These are phyloP conservation scores for Arabis hirsuta DNA, from an alignment of 345 rosid genomes.

Conservation along the genomic window DNA sequence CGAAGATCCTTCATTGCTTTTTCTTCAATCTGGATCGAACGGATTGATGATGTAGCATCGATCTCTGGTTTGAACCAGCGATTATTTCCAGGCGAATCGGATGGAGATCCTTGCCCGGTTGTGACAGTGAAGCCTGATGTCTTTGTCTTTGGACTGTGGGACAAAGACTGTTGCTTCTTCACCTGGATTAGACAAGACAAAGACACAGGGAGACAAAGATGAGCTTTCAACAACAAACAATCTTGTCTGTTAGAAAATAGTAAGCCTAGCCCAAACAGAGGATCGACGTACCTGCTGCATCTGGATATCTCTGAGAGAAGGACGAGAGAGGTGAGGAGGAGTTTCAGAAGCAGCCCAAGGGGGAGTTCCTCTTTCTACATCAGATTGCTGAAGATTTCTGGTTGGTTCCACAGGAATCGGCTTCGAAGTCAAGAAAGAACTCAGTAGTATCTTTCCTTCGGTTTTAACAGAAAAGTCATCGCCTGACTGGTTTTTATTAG, in stretches of 20 bases:
- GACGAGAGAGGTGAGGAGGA: conserved; percentile 70
- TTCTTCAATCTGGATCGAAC: conserved; percentile 94
- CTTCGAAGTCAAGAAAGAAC: conserved; percentile 75
- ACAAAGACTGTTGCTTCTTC: conserved; percentile 59
- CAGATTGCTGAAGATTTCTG: conserved; percentile 52
- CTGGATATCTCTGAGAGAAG: conserved; percentile 93
- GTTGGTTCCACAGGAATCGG: conserved; percentile 70
- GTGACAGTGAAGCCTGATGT: conserved; percentile 75
- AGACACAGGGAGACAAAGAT: background rate
- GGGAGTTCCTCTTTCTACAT: conserved; percentile 77
- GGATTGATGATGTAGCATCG: conserved; percentile 71
- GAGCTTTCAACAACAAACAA: conserved; percentile 8
- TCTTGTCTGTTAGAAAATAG: background rate
- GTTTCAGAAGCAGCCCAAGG: conserved; percentile 88
- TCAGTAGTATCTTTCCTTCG: conserved; percentile 66
- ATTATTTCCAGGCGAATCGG: conserved; percentile 78
- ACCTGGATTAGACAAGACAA: conserved; percentile 50
- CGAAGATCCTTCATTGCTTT: conserved; percentile 93
- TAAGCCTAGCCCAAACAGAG: background rate
- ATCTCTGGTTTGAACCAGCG: conserved; percentile 95
- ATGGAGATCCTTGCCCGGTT: conserved; percentile 76
- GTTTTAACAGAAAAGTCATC: conserved; percentile 49
- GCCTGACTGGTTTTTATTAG: conserved; percentile 48
- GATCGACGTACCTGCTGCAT: conserved; percentile 70
- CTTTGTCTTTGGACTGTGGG: conserved; percentile 74